These are phyloP conservation scores for Caloboletus inedulis DNA, from an alignment of 1,284 basidiomycete genomes.

Conservation along the genomic window DNA sequence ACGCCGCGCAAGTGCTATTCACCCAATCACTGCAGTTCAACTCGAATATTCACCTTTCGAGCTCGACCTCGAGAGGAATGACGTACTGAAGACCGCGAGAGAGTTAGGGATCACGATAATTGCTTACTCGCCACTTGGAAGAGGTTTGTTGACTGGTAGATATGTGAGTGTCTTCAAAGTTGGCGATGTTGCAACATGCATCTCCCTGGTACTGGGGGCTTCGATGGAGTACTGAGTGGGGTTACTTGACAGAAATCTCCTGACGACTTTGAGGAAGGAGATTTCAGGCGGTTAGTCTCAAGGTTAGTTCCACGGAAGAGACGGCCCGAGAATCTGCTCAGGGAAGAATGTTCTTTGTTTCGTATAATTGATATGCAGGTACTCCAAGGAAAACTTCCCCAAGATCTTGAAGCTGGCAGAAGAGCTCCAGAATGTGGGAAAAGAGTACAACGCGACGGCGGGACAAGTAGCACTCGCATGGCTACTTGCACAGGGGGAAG, in stretches of 20 bases:
- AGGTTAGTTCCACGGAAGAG: slow-evolving; percentile 12
- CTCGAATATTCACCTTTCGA: slow-evolving; percentile 46
- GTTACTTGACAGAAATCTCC: slow-evolving; percentile 29
- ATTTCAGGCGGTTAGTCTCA: slow-evolving; percentile 30
- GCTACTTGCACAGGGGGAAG: slow-evolving; percentile 40
- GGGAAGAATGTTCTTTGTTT: not conserved
- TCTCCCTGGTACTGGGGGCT: not conserved
- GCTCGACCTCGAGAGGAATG: slow-evolving; percentile 32
- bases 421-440: slow-evolving; percentile 33
- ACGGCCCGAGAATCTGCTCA: not conserved
- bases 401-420: slow-evolving; percentile 42
- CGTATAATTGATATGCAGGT: slow-evolving; percentile 11
- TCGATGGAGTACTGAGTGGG: not conserved
- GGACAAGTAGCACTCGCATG: slow-evolving; percentile 49
- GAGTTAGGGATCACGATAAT: slow-evolving; percentile 35
- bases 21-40: slow-evolving; percentile 44
- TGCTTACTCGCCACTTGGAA: slow-evolving; percentile 44
- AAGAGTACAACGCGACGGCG: slow-evolving; percentile 34
- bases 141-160: slow-evolving; percentile 43
- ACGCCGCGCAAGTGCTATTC: slow-evolving; percentile 41
- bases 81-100: slow-evolving; percentile 28
- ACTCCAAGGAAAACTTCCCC: slow-evolving; percentile 39
- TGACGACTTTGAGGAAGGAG: slow-evolving; percentile 42
- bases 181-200: not conserved
- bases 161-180: slow-evolving; percentile 25